Conservation (phyloP, 2,329 filamentous ascomycete genomes). For the Hortaea werneckii region DNA sequence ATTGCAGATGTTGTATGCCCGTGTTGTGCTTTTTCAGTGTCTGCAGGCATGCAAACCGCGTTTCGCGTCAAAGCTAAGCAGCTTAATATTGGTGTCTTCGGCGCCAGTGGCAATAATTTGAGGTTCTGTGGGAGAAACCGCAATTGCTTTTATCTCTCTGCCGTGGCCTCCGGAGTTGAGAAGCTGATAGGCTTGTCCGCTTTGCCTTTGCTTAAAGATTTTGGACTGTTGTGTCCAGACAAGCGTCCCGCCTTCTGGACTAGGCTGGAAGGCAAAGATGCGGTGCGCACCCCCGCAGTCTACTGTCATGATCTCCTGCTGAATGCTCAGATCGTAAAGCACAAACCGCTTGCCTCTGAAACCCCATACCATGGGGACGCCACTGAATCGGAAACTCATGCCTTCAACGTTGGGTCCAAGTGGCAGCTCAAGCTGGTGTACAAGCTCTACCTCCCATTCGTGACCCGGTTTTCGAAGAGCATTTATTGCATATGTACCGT, state of each 20-base stretch:
- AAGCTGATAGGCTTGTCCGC: slow-evolving; percentile 14
- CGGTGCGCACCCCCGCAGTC: slow-evolving; percentile 81
- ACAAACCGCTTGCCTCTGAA: slow-evolving; percentile 74
- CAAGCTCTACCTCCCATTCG: slow-evolving; percentile 36
- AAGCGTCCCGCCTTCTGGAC: slow-evolving; percentile 42
- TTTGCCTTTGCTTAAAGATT: slow-evolving; percentile 13
- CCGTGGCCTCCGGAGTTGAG: slow-evolving; percentile 69
- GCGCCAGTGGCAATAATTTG: slow-evolving; percentile 55
- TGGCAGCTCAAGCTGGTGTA: slow-evolving; percentile 60
- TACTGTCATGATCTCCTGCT: slow-evolving; percentile 59
- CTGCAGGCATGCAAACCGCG: slow-evolving; percentile 38
- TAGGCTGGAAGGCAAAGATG: slow-evolving; percentile 52
- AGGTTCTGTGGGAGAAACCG: slow-evolving; percentile 29
- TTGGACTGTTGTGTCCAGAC: slow-evolving; percentile 62
- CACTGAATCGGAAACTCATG: slow-evolving; percentile 46
- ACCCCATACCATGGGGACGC: slow-evolving; percentile 63
- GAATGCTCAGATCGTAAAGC: slow-evolving; percentile 65
- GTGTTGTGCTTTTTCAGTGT: slow-evolving; percentile 69
- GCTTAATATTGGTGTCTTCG: slow-evolving; percentile 64
- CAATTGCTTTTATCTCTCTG: slow-evolving; percentile 65
- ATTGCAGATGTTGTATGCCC: slow-evolving; percentile 71
- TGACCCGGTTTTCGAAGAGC: slow-evolving; percentile 19
- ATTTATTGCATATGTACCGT: slow-evolving; percentile 65
- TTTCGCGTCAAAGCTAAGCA: slow-evolving; percentile 44
- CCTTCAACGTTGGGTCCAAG: slow-evolving; percentile 70